phyloP scores from a whole-genome alignment of 768 basidiomycete species.

The Serendipita sp. region DNA sequence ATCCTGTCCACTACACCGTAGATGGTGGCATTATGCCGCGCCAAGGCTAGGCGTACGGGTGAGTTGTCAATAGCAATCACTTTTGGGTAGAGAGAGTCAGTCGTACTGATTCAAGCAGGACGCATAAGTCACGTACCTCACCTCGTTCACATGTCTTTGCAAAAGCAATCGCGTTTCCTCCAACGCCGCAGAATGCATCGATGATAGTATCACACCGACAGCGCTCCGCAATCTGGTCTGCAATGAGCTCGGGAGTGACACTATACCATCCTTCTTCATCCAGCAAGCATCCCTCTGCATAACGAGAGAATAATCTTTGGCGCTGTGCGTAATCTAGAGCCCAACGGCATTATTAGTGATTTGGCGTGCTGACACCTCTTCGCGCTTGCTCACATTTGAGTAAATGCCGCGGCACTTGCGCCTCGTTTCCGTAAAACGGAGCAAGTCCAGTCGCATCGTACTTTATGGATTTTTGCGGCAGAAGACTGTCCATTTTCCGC shows the following conservation, averaged over 20 bases:
- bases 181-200: constrained; percentile 95
- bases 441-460: constrained; percentile 65
- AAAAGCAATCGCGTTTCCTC: constrained; percentile 95
- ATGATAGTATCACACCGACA: constrained; percentile 74
- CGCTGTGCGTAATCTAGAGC: constrained; percentile 72
- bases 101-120: not conserved
- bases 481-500: constrained; percentile 17
- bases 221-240: constrained; percentile 80
- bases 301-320: constrained; percentile 63
- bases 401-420: constrained; percentile 62
- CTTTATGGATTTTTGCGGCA: constrained; percentile 23
- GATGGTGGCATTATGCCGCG: constrained; percentile 82
- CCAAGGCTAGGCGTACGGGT: constrained; percentile 69
- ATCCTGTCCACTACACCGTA: constrained; percentile 93
- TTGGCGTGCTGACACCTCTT: not conserved
- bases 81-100: constrained; percentile 20
- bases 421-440: constrained; percentile 43
- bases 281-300: constrained; percentile 66
- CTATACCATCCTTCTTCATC: constrained; percentile 98
- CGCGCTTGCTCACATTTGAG: constrained; percentile 56
- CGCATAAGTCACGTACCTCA: constrained; percentile 23
- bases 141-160: constrained; percentile 91
- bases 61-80: constrained; percentile 91
- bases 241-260: constrained; percentile 88
- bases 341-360: not conserved